These are phyloP conservation scores for Sphaerobolus stellatus DNA, from an alignment of 1,284 basidiomycete species.

Conservation along the genomic window DNA sequence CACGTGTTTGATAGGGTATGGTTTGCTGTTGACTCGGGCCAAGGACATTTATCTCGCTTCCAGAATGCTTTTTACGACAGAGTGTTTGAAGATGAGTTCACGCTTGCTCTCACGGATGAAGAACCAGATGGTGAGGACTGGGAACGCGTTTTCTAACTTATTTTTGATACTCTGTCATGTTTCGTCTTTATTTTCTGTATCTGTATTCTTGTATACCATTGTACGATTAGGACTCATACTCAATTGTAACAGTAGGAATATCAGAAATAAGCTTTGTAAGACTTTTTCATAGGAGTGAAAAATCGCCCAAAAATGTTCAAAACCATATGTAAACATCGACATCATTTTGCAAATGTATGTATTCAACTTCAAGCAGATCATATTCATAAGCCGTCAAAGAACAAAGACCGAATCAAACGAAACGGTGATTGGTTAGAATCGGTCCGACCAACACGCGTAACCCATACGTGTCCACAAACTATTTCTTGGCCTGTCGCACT, in stretches of 20 bases:
- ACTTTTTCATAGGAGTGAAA: no score
- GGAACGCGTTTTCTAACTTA: background rate
- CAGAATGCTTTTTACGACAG: constrained; percentile 43
- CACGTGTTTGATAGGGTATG: constrained; percentile 44
- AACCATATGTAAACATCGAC: no score
- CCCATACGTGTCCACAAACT: background rate
- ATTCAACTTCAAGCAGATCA: no score
- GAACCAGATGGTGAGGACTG: background rate
- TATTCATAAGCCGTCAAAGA: no score
- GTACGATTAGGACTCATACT: no score
- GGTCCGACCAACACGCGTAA: no score
- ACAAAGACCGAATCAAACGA: no score
- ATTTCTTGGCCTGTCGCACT: background rate
- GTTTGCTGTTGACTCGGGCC: constrained; percentile 39
- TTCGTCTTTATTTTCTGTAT: background rate
- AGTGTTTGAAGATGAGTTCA: constrained; percentile 41
- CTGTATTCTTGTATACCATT: background rate
- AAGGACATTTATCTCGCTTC: constrained; percentile 39
- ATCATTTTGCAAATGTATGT: no score
- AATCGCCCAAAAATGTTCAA: no score
- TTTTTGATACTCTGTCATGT: background rate
- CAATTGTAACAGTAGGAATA: no score
- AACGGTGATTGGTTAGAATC: no score
- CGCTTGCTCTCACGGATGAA: constrained; percentile 8
- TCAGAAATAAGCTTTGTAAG: no score